A percentile compares a stretch with the other conserved stretches of the same genome.
phyloP scores from a whole-genome alignment of 176 grass and related monocot species.

The Oropetium thomaeum region DNA sequence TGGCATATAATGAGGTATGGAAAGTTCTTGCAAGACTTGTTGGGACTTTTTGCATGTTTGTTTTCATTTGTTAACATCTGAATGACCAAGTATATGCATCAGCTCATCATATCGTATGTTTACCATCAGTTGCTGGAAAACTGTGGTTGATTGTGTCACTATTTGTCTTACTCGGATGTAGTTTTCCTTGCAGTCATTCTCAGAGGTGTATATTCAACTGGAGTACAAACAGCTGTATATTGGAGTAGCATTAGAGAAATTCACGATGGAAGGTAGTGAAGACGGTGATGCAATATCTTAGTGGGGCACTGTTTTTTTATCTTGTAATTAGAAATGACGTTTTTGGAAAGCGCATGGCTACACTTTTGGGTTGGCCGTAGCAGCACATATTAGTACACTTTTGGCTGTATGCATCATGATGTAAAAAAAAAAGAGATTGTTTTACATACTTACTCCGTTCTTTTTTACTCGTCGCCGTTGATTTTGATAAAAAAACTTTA shows the following conservation, averaged over 20 bases:
- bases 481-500: too few species aligned
- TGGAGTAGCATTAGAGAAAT: background rate
- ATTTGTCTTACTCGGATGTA: background rate
- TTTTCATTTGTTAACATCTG: background rate
- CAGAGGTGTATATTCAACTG: background rate
- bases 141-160: background rate
- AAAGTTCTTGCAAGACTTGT: background rate
- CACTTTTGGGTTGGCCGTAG: too few species aligned
- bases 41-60: background rate
- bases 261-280: background rate
- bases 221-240: background rate
- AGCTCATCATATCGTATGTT: background rate
- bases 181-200: background rate
- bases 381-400: too few species aligned
- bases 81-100: background rate
- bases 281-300: background rate
- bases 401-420: too few species aligned
- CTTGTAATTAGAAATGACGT: too few species aligned
- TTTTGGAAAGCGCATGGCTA: too few species aligned
- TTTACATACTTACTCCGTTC: too few species aligned
- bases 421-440: too few species aligned
- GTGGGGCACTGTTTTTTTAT: background rate
- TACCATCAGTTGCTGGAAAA: background rate
- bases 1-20: conserved; percentile 12
- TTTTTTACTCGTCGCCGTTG: too few species aligned